Base-by-base conservation (phyloP, 1,139 yeast species). In the Zygosaccharomyces sapae region DNA sequence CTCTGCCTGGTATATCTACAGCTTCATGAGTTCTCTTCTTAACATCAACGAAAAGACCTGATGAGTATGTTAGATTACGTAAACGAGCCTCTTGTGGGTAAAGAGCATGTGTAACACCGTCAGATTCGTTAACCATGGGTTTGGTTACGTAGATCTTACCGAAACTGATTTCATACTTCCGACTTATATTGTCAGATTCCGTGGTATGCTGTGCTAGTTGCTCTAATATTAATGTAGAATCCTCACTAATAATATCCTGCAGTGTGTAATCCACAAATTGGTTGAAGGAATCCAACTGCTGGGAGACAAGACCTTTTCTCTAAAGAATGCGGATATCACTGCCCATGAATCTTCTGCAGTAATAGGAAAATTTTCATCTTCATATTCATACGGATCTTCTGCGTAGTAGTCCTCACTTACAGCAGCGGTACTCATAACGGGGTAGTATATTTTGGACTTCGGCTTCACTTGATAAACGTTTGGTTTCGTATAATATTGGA, bases 321-420 rank as follows among this genome's bases (percentile, higher is more conserved):
- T 90, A 75, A 94, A 92, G 69, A 92, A 92, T 24, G 97, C 79
- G 38, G 97, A 86, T 58, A 92, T 92, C 55, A 92, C 97, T 34
- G 96, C 84, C 99, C 99, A 92, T 71, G 97, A 90, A 73, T 92
- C 98, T 72, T 94, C 97, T 31, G 97, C 88, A 22, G 97, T 88
- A 73, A 92, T 87, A 65, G 83, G 85, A 55, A 76, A 74, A 55
- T 76, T 79, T 49, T 69, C 77, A 48, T 72, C 78, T 57, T 82
- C 87, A 64, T 80, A 81, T 58, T 76, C 80, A 68, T 85, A 83
- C 45, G 83, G 83, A 66, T 83, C 89, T 52, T 72, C 73, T 30
- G 65, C 70, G 46, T 63, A 62, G 49, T 64, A 65, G 35, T 62
- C 67, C 45, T 64, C 66, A 27, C 47, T 45, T 50, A 33, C 51